Conservation (phyloP, 2,329 filamentous ascomycete species). For the Uncinocarpus reesii region DNA sequence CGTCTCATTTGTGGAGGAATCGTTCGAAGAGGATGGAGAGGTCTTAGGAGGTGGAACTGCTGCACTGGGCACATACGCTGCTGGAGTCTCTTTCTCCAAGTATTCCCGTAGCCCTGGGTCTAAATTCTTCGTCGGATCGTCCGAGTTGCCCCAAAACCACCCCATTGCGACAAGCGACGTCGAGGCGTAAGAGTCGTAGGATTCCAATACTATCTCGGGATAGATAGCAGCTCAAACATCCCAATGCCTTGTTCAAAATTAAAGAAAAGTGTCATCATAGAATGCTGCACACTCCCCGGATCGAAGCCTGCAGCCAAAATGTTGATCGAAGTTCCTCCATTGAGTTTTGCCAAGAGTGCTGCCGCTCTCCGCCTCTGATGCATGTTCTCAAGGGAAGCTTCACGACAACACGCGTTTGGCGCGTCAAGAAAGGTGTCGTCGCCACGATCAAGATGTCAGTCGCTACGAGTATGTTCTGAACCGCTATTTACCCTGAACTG, state of each 20-base stretch:
- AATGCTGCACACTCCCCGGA: no score
- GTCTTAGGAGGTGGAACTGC: conserved; percentile 15
- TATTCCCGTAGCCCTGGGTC: conserved; percentile 77
- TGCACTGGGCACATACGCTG: conserved; percentile 48
- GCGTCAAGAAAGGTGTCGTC: conserved; percentile 12
- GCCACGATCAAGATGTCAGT: conserved; percentile 20
- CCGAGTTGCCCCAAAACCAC: conserved; percentile 52
- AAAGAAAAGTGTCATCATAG: no score
- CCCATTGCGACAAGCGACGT: conserved; percentile 45
- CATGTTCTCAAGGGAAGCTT: background rate
- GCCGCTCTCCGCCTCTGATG: background rate
- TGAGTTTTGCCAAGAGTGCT: conserved; percentile 5
- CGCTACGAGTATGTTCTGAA: conserved; percentile 29
- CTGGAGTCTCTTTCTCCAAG: conserved; percentile 68
- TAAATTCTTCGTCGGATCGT: conserved; percentile 59
- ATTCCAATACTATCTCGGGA: no score
- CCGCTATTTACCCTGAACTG: background rate
- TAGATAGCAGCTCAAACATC: background rate
- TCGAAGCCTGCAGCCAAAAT: background rate
- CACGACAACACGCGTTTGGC: conserved; percentile 10
- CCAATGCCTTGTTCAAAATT: background rate
- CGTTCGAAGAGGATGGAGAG: conserved; percentile 12
- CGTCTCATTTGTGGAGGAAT: conserved; percentile 11
- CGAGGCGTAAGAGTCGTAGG: no score
- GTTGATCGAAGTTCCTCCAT: conserved; percentile 1